phyloP scores from a whole-genome alignment of 805 yeast species.

The Metschnikowia vanudenii region DNA sequence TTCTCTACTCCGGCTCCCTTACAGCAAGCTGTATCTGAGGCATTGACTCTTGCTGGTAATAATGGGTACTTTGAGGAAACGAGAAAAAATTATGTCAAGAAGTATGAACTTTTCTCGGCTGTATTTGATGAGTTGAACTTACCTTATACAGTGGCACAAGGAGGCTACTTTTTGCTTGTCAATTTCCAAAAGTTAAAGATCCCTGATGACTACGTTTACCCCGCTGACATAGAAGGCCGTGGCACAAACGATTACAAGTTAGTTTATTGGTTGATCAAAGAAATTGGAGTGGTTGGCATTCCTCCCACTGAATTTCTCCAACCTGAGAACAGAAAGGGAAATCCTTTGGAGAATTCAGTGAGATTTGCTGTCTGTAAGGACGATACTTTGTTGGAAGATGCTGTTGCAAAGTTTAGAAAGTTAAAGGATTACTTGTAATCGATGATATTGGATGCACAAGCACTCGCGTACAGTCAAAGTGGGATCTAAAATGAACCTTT shows the following conservation, averaged over 20 bases:
- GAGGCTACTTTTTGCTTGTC: constrained; percentile 90
- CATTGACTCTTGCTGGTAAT: constrained; percentile 59
- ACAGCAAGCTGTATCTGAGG: constrained; percentile 87
- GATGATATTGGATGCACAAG: not conserved
- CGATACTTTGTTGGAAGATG: constrained; percentile 74
- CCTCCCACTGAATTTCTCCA: constrained; percentile 96
- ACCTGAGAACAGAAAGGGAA: constrained; percentile 56
- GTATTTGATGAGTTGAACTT: constrained; percentile 84
- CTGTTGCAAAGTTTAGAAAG: constrained; percentile 69
- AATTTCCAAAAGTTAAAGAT: constrained; percentile 80
- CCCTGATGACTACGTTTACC: constrained; percentile 70
- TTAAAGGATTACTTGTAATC: constrained; percentile 56
- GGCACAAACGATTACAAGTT: constrained; percentile 80
- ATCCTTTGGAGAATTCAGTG: constrained; percentile 76
- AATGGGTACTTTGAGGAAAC: constrained; percentile 70
- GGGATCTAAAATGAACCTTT: not conserved
- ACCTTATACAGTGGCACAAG: constrained; percentile 89
- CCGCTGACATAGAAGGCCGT: constrained; percentile 61
- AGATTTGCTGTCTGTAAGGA: constrained; percentile 97
- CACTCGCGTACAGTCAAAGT: not conserved
- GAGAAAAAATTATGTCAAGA: constrained; percentile 62
- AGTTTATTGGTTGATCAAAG: constrained; percentile 91
- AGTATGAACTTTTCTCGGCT: constrained; percentile 68
- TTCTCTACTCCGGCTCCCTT: constrained; percentile 88
- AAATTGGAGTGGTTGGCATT: constrained; percentile 91